phyloP scores from a whole-genome alignment of 2,329 filamentous ascomycete genomes.

The Rhynchosporium agropyri region DNA sequence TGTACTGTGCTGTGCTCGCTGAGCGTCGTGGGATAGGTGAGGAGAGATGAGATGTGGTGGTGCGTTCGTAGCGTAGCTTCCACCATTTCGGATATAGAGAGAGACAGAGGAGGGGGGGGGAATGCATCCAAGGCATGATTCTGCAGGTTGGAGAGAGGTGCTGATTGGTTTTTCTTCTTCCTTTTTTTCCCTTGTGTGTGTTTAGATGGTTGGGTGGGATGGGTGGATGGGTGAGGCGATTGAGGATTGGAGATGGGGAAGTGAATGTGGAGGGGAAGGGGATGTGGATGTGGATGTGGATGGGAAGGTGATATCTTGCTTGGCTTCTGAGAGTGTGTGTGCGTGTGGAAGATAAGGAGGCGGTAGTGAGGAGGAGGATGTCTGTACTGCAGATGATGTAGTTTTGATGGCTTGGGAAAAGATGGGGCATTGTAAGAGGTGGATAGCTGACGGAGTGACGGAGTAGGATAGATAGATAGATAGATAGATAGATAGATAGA shows the following conservation, averaged over 20 bases:
- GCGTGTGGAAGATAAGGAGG: no score
- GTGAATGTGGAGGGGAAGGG: not conserved
- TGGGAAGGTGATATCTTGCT: not conserved
- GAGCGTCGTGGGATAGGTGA: no score
- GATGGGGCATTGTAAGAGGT: not conserved
- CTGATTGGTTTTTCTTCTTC: slow-evolving; percentile 18
- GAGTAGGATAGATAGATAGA: no score
- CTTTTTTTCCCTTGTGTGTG: not conserved
- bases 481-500: no score
- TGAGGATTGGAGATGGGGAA: not conserved
- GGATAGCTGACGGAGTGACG: not conserved
- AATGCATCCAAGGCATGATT: slow-evolving; percentile 34
- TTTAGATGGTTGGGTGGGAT: no score
- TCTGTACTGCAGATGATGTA: not conserved
- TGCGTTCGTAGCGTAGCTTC: not conserved
- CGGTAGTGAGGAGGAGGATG: no score
- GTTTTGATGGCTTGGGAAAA: slow-evolving; percentile 7
- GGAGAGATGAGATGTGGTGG: no score
- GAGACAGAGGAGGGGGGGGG: slow-evolving; percentile 2
- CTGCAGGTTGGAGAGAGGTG: slow-evolving; percentile 14
- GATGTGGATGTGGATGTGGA: no score
- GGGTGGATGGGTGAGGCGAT: no score
- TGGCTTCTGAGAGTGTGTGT: no score
- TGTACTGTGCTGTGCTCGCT: no score
- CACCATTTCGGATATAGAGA: not conserved